Base-by-base conservation (phyloP, 2,329 filamentous ascomycete genomes). In the Trichoderma sp. region DNA sequence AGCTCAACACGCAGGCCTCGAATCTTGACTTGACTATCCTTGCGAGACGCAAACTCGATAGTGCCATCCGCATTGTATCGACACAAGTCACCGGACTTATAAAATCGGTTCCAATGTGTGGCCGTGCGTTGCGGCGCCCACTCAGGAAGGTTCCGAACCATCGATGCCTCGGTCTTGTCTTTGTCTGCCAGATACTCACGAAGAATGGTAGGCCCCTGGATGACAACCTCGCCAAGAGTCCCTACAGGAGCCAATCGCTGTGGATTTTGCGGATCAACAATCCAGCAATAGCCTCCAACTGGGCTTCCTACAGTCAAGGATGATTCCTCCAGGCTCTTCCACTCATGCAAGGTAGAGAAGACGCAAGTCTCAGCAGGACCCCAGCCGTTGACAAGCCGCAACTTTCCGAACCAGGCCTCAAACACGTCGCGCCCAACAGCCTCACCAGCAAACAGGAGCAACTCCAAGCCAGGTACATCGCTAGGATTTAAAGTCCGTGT, bases 171-270 rank as follows among this genome's bases (percentile, higher is more conserved):
- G 1, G 72, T 73, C 52, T 68, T 71, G 19, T 55, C 53, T 2
- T 59, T 29, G 29, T 73, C 71, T 3, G 69, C 65, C 5, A 73
- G 65, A 66, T 87, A 88, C 49, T 84, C 84, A 31, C 81, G 77
- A 29, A 82, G 83, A 8, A 87, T 59, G 3, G 72, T 70, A 2
- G 84, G 84, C 1, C 73, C 71, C n/a, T 74, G 68, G 35, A 72
- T 71, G 5, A 72, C 68, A 24, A 72, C 57, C 47, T 72, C 71
- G 16, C 71, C 70, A 21, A 70, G n/a, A 14, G 52, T 53, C 24
- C 71, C 68, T 16, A 65, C 6, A 14, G 71, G 64, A 49, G 68
- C 70, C 7, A 71, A 19, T 29, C 43, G 29, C 40, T 68, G 62
- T 8, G 56, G 70, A 53, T 71, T 33, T 2, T 63, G 40, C 10